phyloP scores from a whole-genome alignment of 768 basidiomycete species.

The Scleroderma bovista region DNA sequence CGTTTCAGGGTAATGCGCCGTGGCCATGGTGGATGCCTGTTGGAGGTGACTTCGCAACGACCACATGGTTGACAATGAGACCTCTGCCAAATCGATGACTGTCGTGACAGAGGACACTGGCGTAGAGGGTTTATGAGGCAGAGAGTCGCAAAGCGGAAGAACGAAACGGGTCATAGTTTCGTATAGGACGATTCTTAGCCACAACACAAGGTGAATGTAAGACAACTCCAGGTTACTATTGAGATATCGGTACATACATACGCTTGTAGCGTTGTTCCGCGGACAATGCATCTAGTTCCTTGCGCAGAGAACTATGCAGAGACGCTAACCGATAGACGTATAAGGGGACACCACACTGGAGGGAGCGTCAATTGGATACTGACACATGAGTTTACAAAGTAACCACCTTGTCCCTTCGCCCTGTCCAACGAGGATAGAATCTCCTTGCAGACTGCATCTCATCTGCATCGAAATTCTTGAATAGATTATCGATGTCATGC shows the following conservation, averaged over 20 bases:
- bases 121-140: conserved; percentile 48
- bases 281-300: conserved; percentile 53
- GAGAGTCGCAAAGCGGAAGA: conserved; percentile 55
- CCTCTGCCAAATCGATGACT: conserved; percentile 68
- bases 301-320: conserved; percentile 44
- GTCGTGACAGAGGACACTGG: conserved; percentile 57
- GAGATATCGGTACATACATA: conserved; percentile 46
- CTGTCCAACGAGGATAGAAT: conserved; percentile 81
- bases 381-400: no score
- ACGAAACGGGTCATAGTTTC: conserved; percentile 64
- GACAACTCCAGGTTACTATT: no score
- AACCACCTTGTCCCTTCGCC: conserved; percentile 65
- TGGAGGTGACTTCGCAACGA: conserved; percentile 64
- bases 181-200: conserved; percentile 52
- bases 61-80: conserved; percentile 65
- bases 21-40: conserved; percentile 68
- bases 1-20: conserved; percentile 80
- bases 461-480: conserved; percentile 46
- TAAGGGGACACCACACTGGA: conserved; percentile 60
- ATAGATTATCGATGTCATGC: conserved; percentile 59
- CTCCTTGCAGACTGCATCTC: conserved; percentile 57
- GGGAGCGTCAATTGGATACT: neutral
- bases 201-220: neutral
- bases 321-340: conserved; percentile 76
- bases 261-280: conserved; percentile 56